Evolutionary conservation across 2,329 filamentous ascomycete species (phyloP).

Genomic region (Aureobasidium sp.): DNA sequence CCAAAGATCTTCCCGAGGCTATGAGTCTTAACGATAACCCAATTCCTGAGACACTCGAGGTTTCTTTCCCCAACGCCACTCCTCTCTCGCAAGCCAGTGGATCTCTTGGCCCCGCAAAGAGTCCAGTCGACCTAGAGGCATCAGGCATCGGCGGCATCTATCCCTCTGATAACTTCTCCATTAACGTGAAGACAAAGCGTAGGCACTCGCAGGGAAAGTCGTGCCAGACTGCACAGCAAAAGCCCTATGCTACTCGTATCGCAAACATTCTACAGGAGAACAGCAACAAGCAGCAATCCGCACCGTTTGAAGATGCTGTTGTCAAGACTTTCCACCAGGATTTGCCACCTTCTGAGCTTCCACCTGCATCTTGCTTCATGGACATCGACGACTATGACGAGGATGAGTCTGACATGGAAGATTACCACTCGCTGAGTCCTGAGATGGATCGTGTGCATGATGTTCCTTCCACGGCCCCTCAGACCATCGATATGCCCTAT

Average conservation of each 20-base stretch:
- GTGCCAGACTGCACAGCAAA: background rate
- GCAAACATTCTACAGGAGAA: slow-evolving; percentile 28
- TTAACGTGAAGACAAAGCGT: slow-evolving; percentile 41
- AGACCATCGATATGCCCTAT: slow-evolving; percentile 27
- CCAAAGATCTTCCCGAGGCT: slow-evolving; percentile 26
- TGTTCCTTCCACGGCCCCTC: slow-evolving; percentile 27
- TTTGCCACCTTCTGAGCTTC: slow-evolving; percentile 39
- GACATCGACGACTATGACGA: slow-evolving; percentile 33
- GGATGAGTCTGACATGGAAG: slow-evolving; percentile 32
- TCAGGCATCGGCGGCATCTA: slow-evolving; percentile 55
- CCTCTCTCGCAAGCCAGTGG: slow-evolving; percentile 20
- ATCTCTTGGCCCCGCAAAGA: slow-evolving; percentile 23
- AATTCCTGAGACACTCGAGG: slow-evolving; percentile 29
- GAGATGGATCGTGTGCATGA: slow-evolving; percentile 21
- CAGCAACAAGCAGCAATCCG: slow-evolving; percentile 15
- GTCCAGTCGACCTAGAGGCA: slow-evolving; percentile 36
- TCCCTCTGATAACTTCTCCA: slow-evolving; percentile 48
- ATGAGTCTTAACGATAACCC: slow-evolving; percentile 33
- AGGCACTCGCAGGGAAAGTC: slow-evolving; percentile 19
- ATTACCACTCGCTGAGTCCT: slow-evolving; percentile 19
- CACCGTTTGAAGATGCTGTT: slow-evolving; percentile 58
- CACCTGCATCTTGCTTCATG: slow-evolving; percentile 38
- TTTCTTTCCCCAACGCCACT: slow-evolving; percentile 32
- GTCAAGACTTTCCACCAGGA: slow-evolving; percentile 61
- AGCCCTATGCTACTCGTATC: slow-evolving; percentile 22